Base-by-base conservation (phyloP, 139 green algal species). In the Chlorella sp. region DNA sequence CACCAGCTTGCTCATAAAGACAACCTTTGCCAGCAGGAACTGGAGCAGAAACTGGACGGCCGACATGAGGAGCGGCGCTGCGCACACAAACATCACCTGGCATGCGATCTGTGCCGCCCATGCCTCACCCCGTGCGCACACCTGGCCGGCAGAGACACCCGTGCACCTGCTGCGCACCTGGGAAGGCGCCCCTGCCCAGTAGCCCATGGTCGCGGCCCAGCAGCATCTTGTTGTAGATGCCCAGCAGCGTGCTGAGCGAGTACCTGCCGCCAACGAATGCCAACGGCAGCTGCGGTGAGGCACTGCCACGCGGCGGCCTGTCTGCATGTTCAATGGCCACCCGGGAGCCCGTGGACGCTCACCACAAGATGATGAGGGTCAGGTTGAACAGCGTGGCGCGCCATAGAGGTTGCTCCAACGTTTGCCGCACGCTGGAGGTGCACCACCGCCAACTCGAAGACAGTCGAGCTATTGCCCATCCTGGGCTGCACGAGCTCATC, bases 241-340 rank as follows among this genome's bases (percentile, higher is more conserved):
- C 88, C 5, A 96, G 74, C 0, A 65, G 63, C 4, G 91, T 96
- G 69, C 84, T 87, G 31, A 96, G 85, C 23, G 90, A 77, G 67
- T 96, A 96, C 91, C 91, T 92, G 71, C 42, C 10, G 42, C 42
- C n/a, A n/a, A n/a, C n/a, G n/a, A n/a, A n/a, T n/a, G n/a, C n/a
- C n/a, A n/a, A n/a, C n/a, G n/a, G n/a, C n/a, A n/a, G n/a, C n/a
- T n/a, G n/a, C n/a, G n/a, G n/a, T n/a, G n/a, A n/a, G n/a, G 17
- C 42, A 17, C 10, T 55, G 42, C 42, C 17, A 55, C 17, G 42
- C 42, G 10, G 42, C 17, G 42, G 42, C 17, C 42, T n/a, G n/a
- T n/a, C n/a, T n/a, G n/a, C n/a, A n/a, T n/a, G n/a, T n/a, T n/a
- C n/a, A n/a, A n/a, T n/a, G n/a, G n/a, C n/a, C n/a, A n/a, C n/a